phyloP scores from a whole-genome alignment of 108 stramenopile genomes.

The Thalassiosira profunda region DNA sequence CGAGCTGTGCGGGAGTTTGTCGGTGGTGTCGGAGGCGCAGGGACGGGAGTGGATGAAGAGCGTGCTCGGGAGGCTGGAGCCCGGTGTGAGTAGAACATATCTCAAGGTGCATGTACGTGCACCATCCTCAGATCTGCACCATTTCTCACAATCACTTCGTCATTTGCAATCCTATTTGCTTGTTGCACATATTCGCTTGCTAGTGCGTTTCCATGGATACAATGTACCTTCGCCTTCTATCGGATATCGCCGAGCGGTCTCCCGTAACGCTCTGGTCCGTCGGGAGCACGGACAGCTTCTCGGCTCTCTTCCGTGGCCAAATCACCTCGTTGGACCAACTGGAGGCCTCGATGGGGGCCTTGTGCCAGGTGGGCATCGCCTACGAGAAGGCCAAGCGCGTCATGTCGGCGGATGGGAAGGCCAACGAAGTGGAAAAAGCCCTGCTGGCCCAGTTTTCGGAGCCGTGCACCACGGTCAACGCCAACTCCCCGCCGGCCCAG shows the following conservation, averaged over 20 bases:
- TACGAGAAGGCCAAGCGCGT: constrained; percentile 51
- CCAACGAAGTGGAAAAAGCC: constrained; percentile 24
- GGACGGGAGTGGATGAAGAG: constrained; percentile 17
- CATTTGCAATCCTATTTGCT: no score
- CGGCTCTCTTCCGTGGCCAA: constrained; percentile 9
- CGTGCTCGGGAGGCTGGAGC: constrained; percentile 2
- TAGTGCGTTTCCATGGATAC: constrained; percentile 29
- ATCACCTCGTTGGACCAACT: constrained; percentile 6
- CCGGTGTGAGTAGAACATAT: constrained; percentile 28
- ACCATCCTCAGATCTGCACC: no score
- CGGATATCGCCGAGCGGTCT: constrained; percentile 63
- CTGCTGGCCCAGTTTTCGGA: constrained; percentile 13
- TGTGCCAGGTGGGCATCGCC: constrained; percentile 46
- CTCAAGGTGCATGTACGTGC: no score
- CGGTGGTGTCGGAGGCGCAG: constrained; percentile 10
- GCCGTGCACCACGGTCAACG: constrained; percentile 20
- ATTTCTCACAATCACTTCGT: no score
- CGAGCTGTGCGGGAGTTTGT: constrained; percentile 47
- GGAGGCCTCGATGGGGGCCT: constrained; percentile 27
- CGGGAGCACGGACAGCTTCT: constrained; percentile 11
- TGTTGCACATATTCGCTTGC: neutral
- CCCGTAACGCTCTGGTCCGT: constrained; percentile 48
- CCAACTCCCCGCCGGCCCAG: constrained; percentile 24
- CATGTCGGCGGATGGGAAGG: neutral
- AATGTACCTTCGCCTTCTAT: constrained; percentile 42